phyloP scores from a whole-genome alignment of 257 asterid genomes.

The Capsicum baccatum region DNA sequence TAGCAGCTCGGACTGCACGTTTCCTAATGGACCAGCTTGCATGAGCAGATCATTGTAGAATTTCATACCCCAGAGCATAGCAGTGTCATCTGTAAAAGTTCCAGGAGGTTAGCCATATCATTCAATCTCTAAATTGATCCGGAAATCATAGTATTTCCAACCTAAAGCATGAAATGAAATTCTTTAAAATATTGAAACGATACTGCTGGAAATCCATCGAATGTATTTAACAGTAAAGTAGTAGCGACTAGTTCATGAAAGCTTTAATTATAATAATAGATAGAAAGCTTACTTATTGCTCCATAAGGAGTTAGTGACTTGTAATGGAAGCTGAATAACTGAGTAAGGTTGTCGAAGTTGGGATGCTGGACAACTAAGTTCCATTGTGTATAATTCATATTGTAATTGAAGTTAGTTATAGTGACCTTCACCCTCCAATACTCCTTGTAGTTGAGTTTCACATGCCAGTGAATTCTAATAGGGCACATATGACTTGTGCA shows the following conservation, averaged over 20 bases:
- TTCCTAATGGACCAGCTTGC: slow-evolving; percentile 44
- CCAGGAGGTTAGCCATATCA: neutral
- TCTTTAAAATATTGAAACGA: neutral
- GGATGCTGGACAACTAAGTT: slow-evolving; percentile 42
- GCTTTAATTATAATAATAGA: neutral
- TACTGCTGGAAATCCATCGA: neutral
- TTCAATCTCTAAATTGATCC: neutral
- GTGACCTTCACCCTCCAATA: slow-evolving; percentile 41
- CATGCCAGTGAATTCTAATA: slow-evolving; percentile 40
- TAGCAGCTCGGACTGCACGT: slow-evolving; percentile 40
- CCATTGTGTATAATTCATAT: slow-evolving; percentile 40
- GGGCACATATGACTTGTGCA: slow-evolving; percentile 42
- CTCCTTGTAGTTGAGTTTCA: slow-evolving; percentile 36
- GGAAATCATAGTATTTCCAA: slow-evolving; percentile 26
- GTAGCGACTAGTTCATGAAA: neutral
- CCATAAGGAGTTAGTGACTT: slow-evolving; percentile 38
- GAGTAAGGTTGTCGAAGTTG: slow-evolving; percentile 34
- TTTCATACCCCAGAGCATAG: slow-evolving; percentile 44
- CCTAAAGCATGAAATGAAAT: neutral
- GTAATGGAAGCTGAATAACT: slow-evolving; percentile 37
- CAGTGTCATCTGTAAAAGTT: slow-evolving; percentile 40
- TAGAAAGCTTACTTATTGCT: slow-evolving; percentile 31
- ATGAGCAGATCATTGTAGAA: slow-evolving; percentile 43
- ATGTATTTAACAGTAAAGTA: neutral
- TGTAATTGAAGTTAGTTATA: slow-evolving; percentile 42